Conservation (phyloP, 2,329 filamentous ascomycete species). For the Beauveria rudraprayagi region DNA sequence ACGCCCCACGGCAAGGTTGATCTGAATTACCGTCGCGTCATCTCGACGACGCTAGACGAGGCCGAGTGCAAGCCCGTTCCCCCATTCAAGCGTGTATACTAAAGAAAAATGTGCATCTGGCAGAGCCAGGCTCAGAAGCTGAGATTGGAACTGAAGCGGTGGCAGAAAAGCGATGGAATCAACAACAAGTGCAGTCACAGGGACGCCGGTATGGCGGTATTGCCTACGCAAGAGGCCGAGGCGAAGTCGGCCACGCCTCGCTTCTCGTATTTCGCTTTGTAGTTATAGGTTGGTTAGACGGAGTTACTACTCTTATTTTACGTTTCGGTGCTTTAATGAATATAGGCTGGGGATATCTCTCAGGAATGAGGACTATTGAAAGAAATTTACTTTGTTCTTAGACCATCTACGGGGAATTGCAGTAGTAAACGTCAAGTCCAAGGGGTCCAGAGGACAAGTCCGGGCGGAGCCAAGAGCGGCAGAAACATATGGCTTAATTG, state of each 20-base stretch:
- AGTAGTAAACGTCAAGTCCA: too few species aligned
- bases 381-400: slow-evolving; percentile 9
- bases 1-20: slow-evolving; percentile 80
- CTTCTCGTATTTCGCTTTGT: slow-evolving; percentile 8
- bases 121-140: not conserved
- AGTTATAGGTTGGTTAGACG: slow-evolving; percentile 12
- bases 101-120: slow-evolving; percentile 26
- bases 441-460: too few species aligned
- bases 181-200: too few species aligned
- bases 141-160: not conserved
- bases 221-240: not conserved
- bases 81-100: slow-evolving; percentile 92
- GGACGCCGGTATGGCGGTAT: not conserved
- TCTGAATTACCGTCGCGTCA: slow-evolving; percentile 77
- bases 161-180: not conserved
- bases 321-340: slow-evolving; percentile 7
- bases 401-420: not conserved
- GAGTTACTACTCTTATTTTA: slow-evolving; percentile 9
- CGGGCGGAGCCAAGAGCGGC: too few species aligned
- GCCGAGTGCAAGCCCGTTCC: slow-evolving; percentile 93
- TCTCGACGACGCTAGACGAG: slow-evolving; percentile 79
- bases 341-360: not conserved
- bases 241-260: not conserved
- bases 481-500: too few species aligned
- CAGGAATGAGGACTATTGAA: too few species aligned